Evolutionary conservation across 371 early-diverging fungal species (phyloP).

Genomic region (Rhizopus arrhizus): DNA sequence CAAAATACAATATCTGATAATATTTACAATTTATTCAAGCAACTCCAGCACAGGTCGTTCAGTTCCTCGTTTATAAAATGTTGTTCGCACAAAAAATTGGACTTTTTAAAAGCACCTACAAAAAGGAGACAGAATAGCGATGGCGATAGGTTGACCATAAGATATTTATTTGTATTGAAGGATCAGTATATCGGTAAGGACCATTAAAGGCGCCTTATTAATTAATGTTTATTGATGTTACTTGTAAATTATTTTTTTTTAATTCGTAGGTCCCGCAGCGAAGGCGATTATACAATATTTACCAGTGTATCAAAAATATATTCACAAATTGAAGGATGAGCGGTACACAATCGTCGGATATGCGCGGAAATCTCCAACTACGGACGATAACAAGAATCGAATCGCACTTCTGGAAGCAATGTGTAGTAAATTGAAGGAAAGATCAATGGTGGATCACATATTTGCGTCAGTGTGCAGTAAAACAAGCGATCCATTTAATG

Average conservation of each 20-base stretch:
- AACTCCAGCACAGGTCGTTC: too few species aligned
- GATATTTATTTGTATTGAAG: slow-evolving; percentile 1
- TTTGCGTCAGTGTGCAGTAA: slow-evolving; percentile 16
- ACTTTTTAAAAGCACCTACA: neutral
- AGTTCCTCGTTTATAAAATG: too few species aligned
- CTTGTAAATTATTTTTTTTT: too few species aligned
- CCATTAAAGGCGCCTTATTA: slow-evolving; percentile 4
- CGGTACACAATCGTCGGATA: slow-evolving; percentile 7
- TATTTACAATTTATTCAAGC: too few species aligned
- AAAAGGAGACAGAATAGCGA: slow-evolving; percentile 2
- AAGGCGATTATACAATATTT: too few species aligned
- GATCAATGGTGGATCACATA: slow-evolving; percentile 15
- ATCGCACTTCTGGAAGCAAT: slow-evolving; percentile 7
- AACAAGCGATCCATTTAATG: slow-evolving; percentile 12
- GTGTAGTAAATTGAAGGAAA: slow-evolving; percentile 13
- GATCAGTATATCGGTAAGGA: neutral
- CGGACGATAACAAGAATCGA: slow-evolving; percentile 4
- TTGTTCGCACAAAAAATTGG: too few species aligned
- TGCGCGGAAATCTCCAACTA: slow-evolving; percentile 8
- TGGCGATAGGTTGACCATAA: neutral
- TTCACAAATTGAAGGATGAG: slow-evolving; percentile 10
- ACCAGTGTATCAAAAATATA: neutral
- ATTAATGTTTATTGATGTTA: too few species aligned
- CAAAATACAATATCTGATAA: too few species aligned
- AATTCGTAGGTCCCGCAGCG: too few species aligned